Evolutionary conservation across 495 filamentous ascomycete species (phyloP).

Genomic region (Cercophora samala): DNA sequence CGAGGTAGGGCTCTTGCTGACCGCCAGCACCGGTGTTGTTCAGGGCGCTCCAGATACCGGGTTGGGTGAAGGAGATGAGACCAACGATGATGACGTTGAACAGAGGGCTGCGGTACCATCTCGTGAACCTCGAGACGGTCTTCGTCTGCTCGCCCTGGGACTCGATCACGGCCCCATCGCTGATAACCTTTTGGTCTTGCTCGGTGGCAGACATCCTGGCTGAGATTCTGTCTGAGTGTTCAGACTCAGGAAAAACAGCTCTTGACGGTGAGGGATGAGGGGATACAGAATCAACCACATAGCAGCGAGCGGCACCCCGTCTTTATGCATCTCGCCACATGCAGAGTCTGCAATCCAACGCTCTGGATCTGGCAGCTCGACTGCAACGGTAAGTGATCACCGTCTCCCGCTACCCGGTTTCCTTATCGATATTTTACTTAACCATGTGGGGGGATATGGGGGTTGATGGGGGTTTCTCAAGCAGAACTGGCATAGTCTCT

Average conservation of each 20-base stretch:
- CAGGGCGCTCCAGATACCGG: constrained; percentile 59
- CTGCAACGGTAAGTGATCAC: neutral
- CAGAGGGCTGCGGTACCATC: constrained; percentile 52
- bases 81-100: constrained; percentile 57
- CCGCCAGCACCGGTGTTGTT: constrained; percentile 58
- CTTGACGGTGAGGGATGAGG: neutral
- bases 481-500: neutral
- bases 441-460: neutral
- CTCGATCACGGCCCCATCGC: constrained; percentile 14
- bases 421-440: neutral
- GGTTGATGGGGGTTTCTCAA: neutral
- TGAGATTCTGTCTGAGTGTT: neutral
- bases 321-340: neutral
- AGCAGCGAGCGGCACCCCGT: neutral
- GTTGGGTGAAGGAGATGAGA: constrained; percentile 54
- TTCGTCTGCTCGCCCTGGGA: constrained; percentile 17
- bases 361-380: neutral
- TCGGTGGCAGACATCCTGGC: constrained; percentile 24
- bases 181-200: constrained; percentile 21
- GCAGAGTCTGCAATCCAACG: neutral
- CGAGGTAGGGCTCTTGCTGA: constrained; percentile 52
- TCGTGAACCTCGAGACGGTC: constrained; percentile 33
- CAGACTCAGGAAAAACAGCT: neutral
- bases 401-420: neutral
- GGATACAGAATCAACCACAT: neutral